phyloP scores from a whole-genome alignment of 768 basidiomycete species.

The Gloeophyllum trabeum region DNA sequence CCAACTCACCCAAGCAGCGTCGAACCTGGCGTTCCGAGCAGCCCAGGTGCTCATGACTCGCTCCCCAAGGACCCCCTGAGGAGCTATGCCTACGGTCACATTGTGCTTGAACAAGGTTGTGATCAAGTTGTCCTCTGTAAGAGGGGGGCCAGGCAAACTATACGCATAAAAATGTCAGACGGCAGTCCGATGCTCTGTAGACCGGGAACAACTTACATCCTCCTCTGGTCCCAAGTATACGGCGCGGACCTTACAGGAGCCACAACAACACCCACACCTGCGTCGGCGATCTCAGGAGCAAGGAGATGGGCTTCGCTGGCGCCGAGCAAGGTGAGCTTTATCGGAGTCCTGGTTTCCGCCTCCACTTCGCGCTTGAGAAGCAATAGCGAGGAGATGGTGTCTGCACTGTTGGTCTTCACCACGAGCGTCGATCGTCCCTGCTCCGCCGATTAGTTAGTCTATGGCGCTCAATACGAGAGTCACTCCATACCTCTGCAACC shows the following conservation, averaged over 20 bases:
- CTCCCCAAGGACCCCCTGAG: conserved; percentile 13
- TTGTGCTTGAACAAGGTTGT: conserved; percentile 41
- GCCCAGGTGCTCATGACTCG: conserved; percentile 13
- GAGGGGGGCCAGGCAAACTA: conserved; percentile 66
- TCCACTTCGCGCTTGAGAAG: conserved; percentile 46
- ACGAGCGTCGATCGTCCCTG: conserved; percentile 50
- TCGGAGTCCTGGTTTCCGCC: conserved; percentile 1
- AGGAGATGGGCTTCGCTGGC: conserved; percentile 53
- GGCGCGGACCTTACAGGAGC: conserved; percentile 55
- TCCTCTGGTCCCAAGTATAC: conserved; percentile 46
- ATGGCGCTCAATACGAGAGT: not conserved
- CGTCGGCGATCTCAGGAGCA: conserved; percentile 47
- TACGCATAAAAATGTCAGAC: too few relatives aligned
- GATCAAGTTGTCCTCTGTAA: conserved; percentile 40
- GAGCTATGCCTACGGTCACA: conserved; percentile 52
- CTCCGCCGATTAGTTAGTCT: not conserved
- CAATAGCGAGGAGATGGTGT: conserved; percentile 64
- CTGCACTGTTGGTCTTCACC: conserved; percentile 56
- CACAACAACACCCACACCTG: conserved; percentile 64
- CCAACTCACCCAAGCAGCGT: conserved; percentile 33
- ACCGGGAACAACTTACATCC: conserved; percentile 55
- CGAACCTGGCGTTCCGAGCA: conserved; percentile 18
- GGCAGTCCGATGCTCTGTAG: too few relatives aligned
- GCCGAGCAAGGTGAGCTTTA: conserved; percentile 43
- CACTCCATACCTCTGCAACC: not conserved